These are phyloP conservation scores for Elsinoe australis DNA, from an alignment of 2,329 filamentous ascomycete species.

Conservation along the genomic window DNA sequence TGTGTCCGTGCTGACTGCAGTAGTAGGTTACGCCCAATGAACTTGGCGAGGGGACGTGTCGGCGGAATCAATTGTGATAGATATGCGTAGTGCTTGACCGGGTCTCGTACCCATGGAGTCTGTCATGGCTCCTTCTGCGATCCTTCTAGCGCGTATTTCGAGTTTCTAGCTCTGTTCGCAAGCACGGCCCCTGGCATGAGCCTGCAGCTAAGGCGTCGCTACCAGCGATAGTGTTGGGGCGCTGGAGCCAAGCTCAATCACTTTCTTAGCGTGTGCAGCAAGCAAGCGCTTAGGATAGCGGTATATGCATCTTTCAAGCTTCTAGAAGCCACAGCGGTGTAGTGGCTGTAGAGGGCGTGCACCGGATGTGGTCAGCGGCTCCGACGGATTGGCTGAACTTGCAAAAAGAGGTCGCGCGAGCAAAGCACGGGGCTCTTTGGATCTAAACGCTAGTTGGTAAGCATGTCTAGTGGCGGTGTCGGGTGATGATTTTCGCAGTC, in stretches of 20 bases:
- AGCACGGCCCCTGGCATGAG: not conserved
- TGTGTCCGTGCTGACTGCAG: not conserved
- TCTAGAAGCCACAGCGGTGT: conserved; percentile 5
- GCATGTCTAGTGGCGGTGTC: conserved; percentile 8
- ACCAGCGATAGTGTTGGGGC: not conserved
- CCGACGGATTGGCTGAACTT: no score
- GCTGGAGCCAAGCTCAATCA: not conserved
- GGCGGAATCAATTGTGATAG: no score
- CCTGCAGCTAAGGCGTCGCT: not conserved
- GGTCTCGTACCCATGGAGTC: not conserved
- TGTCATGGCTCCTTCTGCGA: not conserved
- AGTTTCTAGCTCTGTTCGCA: conserved; percentile 1
- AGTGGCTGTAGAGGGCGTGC: not conserved
- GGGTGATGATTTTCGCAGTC: not conserved
- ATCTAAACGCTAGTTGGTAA: not conserved
- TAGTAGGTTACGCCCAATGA: no score
- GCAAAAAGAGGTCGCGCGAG: no score
- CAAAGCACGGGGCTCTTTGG: no score
- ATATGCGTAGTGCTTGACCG: no score
- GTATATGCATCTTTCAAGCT: not conserved
- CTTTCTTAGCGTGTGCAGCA: no score
- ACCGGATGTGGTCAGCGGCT: not conserved
- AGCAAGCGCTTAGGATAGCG: no score
- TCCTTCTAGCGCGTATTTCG: conserved; percentile 4
- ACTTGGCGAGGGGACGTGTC: no score